phyloP scores from a whole-genome alignment of 805 yeast genomes.

The Kregervanrija pseudodelftensis region DNA sequence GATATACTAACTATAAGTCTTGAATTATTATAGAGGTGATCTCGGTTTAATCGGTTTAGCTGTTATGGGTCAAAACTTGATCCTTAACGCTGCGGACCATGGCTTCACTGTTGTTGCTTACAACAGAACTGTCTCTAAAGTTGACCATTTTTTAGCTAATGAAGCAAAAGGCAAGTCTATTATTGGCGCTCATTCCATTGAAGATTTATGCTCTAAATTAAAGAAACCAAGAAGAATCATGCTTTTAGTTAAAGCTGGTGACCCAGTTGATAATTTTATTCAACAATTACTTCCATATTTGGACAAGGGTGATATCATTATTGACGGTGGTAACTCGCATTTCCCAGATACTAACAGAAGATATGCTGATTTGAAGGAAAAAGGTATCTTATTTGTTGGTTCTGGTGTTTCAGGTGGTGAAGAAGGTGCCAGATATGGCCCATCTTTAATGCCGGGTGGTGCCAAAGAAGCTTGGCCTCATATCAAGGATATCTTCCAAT shows the following conservation, averaged over 20 bases:
- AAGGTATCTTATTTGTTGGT: slow-evolving; percentile 92
- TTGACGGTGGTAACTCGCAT: slow-evolving; percentile 99
- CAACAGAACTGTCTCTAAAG: slow-evolving; percentile 96
- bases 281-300: slow-evolving; percentile 81
- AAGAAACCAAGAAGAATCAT: slow-evolving; percentile 97
- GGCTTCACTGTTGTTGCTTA: slow-evolving; percentile 96
- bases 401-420: slow-evolving; percentile 99
- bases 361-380: slow-evolving; percentile 74
- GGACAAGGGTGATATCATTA: slow-evolving; percentile 96
- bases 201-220: slow-evolving; percentile 79
- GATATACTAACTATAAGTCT: too few species aligned
- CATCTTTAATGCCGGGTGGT: slow-evolving; percentile 99
- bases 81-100: slow-evolving; percentile 96
- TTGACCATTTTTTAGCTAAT: slow-evolving; percentile 84
- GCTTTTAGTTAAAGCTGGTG: slow-evolving; percentile 92
- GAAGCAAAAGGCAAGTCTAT: slow-evolving; percentile 98
- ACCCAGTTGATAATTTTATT: slow-evolving; percentile 88
- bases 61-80: slow-evolving; percentile 99
- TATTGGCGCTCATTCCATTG: slow-evolving; percentile 89
- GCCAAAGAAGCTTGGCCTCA: slow-evolving; percentile 98
- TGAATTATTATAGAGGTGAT: slow-evolving; percentile 57
- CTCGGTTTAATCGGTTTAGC: slow-evolving; percentile 98
- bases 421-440: slow-evolving; percentile 99
- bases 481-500: slow-evolving; percentile 93
- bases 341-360: slow-evolving; percentile 99